phyloP scores from a whole-genome alignment of 2,329 filamentous ascomycete species.

The Diaporthe sp. region DNA sequence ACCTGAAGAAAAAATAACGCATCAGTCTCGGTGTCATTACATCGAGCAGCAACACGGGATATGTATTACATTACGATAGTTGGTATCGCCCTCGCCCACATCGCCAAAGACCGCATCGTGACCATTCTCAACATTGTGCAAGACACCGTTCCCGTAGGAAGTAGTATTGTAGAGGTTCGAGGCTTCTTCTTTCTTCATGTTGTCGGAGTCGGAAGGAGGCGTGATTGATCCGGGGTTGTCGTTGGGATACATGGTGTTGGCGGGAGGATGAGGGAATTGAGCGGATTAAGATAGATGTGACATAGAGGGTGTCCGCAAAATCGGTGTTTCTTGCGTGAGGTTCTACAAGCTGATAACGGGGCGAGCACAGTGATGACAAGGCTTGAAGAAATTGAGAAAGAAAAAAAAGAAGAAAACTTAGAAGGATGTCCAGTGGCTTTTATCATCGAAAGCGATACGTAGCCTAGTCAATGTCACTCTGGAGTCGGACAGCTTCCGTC shows the following conservation, averaged over 20 bases:
- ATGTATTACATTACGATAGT: conserved; percentile 1
- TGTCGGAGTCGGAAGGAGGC: background rate
- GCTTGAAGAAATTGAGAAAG: too few relatives aligned
- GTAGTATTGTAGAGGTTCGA: background rate
- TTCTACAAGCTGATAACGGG: background rate
- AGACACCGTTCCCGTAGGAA: background rate
- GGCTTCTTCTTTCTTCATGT: background rate
- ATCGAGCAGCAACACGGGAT: background rate
- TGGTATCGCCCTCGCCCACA: background rate
- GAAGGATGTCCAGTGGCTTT: background rate
- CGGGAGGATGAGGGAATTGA: background rate
- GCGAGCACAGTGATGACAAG: background rate
- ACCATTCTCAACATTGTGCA: background rate
- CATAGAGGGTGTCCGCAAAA: background rate
- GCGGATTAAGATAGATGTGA: background rate
- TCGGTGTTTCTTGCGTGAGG: background rate
- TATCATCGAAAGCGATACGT: background rate
- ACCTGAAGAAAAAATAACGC: background rate
- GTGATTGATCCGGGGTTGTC: background rate
- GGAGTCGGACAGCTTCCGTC: background rate
- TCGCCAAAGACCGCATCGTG: conserved; percentile 13
- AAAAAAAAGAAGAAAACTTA: background rate
- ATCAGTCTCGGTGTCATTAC: background rate
- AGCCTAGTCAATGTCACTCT: background rate
- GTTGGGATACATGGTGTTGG: background rate